Evolutionary conservation across 306 rosid genomes (phyloP).

Genomic region (Vigna reflexopilosa): DNA sequence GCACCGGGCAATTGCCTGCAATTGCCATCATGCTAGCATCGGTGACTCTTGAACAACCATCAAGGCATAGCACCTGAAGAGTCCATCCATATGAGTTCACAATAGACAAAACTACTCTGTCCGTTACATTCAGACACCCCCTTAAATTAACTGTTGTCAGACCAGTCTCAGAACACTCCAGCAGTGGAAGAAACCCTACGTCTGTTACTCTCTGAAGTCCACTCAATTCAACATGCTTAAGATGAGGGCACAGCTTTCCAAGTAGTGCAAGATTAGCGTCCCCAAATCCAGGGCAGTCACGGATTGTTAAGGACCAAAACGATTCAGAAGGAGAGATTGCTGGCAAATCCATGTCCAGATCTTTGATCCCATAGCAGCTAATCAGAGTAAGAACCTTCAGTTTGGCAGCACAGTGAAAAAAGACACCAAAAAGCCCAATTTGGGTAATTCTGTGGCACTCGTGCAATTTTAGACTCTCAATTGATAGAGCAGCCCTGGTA

Average conservation of each 20-base stretch:
- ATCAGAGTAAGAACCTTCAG: conserved; percentile 73
- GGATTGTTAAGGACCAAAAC: conserved; percentile 64
- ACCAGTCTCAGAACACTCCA: conserved; percentile 71
- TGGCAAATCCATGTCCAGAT: conserved; percentile 56
- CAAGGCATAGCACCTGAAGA: conserved; percentile 72
- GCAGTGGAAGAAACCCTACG: conserved; percentile 66
- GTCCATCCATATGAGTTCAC: conserved; percentile 69
- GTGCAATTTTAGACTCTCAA: conserved; percentile 82
- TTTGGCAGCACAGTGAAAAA: conserved; percentile 70
- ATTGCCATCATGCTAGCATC: conserved; percentile 73
- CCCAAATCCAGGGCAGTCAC: conserved; percentile 88
- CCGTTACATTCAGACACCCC: conserved; percentile 76
- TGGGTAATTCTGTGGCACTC: conserved; percentile 96
- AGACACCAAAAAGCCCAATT: conserved; percentile 70
- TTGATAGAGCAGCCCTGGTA: conserved; percentile 69
- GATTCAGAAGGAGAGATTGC: conserved; percentile 55
- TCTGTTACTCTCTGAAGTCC: conserved; percentile 80
- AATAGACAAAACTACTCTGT: conserved; percentile 61
- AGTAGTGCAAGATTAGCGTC: conserved; percentile 61
- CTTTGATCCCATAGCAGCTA: conserved; percentile 84
- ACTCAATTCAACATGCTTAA: conserved; percentile 71
- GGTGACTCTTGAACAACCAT: conserved; percentile 66
- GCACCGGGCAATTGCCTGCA: conserved; percentile 66
- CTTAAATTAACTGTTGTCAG: conserved; percentile 71
- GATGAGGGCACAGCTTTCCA: conserved; percentile 78